phyloP scores from a whole-genome alignment of 2,329 filamentous ascomycete species.

The Neocucurbitaria cava region DNA sequence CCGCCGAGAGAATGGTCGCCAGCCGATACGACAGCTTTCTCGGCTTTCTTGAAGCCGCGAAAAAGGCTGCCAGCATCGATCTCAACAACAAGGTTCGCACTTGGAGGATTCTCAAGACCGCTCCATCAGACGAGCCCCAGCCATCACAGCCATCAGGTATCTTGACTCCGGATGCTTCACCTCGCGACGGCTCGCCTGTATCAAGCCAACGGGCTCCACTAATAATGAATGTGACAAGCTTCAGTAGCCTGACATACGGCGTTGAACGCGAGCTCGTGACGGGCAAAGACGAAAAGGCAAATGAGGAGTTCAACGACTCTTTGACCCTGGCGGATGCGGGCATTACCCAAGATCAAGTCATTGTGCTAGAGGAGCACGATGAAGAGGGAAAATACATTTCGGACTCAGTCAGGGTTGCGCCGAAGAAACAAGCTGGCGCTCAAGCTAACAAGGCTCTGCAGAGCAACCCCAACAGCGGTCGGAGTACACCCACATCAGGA shows the following conservation, averaged over 20 bases:
- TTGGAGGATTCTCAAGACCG: slow-evolving; percentile 68
- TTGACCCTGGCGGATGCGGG: slow-evolving; percentile 70
- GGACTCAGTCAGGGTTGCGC: slow-evolving; percentile 53
- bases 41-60: slow-evolving; percentile 77
- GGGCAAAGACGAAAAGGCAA: slow-evolving; percentile 72
- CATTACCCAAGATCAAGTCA: slow-evolving; percentile 73
- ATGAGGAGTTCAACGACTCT: slow-evolving; percentile 79
- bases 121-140: slow-evolving; percentile 44
- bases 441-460: slow-evolving; percentile 45
- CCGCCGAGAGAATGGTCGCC: slow-evolving; percentile 71
- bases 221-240: slow-evolving; percentile 67
- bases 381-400: slow-evolving; percentile 62
- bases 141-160: slow-evolving; percentile 47
- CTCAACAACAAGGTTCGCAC: slow-evolving; percentile 76
- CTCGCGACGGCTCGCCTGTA: slow-evolving; percentile 53
- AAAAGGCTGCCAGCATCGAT: slow-evolving; percentile 72
- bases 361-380: slow-evolving; percentile 83
- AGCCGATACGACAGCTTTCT: slow-evolving; percentile 75
- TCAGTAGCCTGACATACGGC: slow-evolving; percentile 68
- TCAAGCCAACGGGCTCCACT: slow-evolving; percentile 55
- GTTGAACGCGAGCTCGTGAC: slow-evolving; percentile 70
- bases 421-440: slow-evolving; percentile 50
- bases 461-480: slow-evolving; percentile 62
- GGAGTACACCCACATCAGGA: slow-evolving; percentile 71
- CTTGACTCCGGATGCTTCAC: slow-evolving; percentile 54